Percentiles rank a stretch among this genome's conserved stretches.
Evolutionary conservation across 2,329 filamentous ascomycete genomes (phyloP).

Genomic region (Diaporthe sp.): DNA sequence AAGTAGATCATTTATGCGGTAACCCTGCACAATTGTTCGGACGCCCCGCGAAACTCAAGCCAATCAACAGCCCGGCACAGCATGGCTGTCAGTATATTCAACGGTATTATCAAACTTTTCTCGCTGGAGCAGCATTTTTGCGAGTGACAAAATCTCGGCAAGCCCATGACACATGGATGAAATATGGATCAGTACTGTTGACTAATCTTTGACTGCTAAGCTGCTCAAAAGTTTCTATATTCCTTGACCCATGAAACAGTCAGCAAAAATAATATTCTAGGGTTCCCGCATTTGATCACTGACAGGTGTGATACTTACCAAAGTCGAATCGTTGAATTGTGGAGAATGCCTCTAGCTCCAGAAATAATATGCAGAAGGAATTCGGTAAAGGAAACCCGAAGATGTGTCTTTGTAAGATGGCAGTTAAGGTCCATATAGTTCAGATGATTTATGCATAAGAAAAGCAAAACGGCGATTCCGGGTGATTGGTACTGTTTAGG

Average conservation of each 20-base stretch:
- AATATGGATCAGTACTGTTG: too few species aligned
- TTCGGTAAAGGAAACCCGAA: background rate
- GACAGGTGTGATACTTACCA: background rate
- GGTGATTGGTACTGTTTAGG: background rate
- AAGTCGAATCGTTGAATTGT: too few species aligned
- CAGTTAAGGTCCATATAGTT: background rate
- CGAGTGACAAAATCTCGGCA: background rate
- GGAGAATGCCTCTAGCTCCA: background rate
- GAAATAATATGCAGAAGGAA: background rate
- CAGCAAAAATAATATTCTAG: rapidly evolving
- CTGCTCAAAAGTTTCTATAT: background rate
- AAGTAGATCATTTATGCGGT: background rate
- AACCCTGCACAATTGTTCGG: background rate
- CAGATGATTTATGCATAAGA: background rate
- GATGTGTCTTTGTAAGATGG: background rate
- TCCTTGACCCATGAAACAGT: rapidly evolving
- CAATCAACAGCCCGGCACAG: background rate
- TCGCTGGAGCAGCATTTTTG: too few species aligned
- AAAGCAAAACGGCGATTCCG: background rate
- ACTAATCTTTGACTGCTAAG: too few species aligned
- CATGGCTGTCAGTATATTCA: too few species aligned
- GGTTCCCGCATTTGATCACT: background rate
- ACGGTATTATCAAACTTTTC: too few species aligned
- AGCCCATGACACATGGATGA: too few species aligned
- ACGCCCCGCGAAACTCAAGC: background rate